phyloP scores from a whole-genome alignment of 257 asterid species.

The Dorcoceras hygrometricum region DNA sequence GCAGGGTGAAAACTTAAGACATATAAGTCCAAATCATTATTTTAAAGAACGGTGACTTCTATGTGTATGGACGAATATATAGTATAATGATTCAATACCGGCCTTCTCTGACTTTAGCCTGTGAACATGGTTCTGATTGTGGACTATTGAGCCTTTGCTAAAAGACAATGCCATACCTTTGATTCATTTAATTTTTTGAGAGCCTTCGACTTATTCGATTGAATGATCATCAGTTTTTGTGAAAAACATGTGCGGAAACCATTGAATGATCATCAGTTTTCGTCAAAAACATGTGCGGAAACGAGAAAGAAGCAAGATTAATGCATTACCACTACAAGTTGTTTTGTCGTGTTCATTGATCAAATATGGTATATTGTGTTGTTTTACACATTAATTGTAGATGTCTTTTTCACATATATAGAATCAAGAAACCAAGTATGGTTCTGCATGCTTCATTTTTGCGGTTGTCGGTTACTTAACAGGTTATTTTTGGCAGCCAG shows the following conservation, averaged over 20 bases:
- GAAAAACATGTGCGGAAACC: neutral
- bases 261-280: neutral
- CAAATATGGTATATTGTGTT: neutral
- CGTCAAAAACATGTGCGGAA: neutral
- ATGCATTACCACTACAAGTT: neutral
- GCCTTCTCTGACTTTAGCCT: neutral
- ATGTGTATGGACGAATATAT: too few relatives aligned
- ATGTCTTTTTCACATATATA: too few relatives aligned
- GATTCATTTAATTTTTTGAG: neutral
- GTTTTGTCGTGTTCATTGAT: neutral
- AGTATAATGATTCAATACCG: neutral
- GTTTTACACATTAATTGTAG: neutral
- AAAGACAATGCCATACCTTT: neutral
- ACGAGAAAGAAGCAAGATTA: neutral
- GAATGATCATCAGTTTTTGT: neutral
- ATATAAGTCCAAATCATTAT: too few relatives aligned
- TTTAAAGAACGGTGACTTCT: neutral
- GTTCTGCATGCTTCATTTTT: neutral
- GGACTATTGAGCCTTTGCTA: neutral
- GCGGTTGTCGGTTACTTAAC: neutral
- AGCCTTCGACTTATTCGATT: neutral
- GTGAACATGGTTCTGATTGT: neutral
- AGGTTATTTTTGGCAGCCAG: conserved; percentile 49
- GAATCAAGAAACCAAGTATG: neutral
- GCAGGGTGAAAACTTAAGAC: neutral